Evolutionary conservation across 2,329 filamentous ascomycete species (phyloP), one percentile per base, ranked within the genome.

Genomic region (Pseudocercospora crystallina): DNA sequence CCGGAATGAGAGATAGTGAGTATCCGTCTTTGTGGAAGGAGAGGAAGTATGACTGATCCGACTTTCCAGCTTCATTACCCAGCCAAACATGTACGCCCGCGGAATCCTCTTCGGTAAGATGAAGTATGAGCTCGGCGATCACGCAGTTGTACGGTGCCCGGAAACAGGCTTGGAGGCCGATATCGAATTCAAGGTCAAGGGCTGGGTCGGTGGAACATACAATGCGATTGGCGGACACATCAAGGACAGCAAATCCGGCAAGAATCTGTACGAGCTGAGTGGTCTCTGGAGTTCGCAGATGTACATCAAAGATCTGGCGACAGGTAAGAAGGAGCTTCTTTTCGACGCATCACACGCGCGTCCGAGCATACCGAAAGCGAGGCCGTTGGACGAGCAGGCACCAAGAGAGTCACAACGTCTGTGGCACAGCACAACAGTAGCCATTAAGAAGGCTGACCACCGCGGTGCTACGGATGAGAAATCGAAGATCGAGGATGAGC

Each of bases 61-160:
- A 26, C 54, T 26, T 12, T 29, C 39, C 54, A 95, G 89, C 72
- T 89, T 95, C 65, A 74, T 97, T 45, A 97, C 94, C 4, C 94
- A 99, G 67, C 94, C 94, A 13, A 99, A 99, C 75, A 99, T 99
- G 90, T 99, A 99, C 70, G 94, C 92, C 15, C 83, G 94, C 56
- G 92, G 94, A 32, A 97, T 99, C 53, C 78, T 99, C 8, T 96
- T 99, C 65, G 94, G 94, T 41, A 97, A 96, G 71, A 97, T 99
- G 94, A 97, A 96, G 72, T 99, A 97, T 71, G 94, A 99, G 75
- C 83, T 99, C 7, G 94, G 92, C 58, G 92, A 97, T 69, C 91
- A 96, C 74, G 96, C 91, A 69, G 89, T 90, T 63, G 89, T 99
- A 14, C 82, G 86, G 59, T 97, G 94, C 69, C 90, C 92, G 0